Base-by-base conservation (phyloP, 2,329 filamentous ascomycete species). In the Cucurbitaria berberidis region DNA sequence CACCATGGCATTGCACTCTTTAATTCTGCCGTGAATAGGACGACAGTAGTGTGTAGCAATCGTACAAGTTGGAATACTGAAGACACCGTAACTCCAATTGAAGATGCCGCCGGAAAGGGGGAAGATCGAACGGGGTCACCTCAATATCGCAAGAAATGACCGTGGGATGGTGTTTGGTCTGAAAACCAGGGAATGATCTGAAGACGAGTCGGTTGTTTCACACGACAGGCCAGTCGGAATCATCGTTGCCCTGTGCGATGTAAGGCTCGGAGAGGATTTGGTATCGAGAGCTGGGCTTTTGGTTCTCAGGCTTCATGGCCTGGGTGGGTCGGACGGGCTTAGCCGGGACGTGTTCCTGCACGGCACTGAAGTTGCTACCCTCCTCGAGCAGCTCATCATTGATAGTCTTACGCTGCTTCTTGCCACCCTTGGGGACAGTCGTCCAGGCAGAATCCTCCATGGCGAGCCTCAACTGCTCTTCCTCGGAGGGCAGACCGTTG, bases 391-490 rank as follows among this genome's bases (percentile, higher is more conserved):
- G 45, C 45, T 61, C 79, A 44, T 79, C 77, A 18, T 76, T 75
- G 16, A 70, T 67, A 60, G 74, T 76, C 72, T 80, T 81, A 70
- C 80, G 80, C 70, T 82, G 80, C 58, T 78, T 76, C 77, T 86
- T 86, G 67, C 77, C 76, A 34, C 72, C 74, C 60, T 77, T 83
- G 27, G 81, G 77, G 21, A 87, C 85, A 9, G 84, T 84, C 59
- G 81, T 86, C 86, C 85, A 88, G 46, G 81, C 81, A 50, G 81
- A 80, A 40, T 67, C 64, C 78, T 76, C 74, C 64, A 78, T 73
- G 13, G 76, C 76, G 53, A 82, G 74, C 40, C 80, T 80, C 67
- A 86, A 74, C 70, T 87, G 84, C 68, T 86, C 84, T 59, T 87
- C 84, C 69, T 87, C 85, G 3, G 83, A 83, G 15, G 82, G 82